phyloP scores from a whole-genome alignment of 768 basidiomycete species.

The Leccinum obscurum region DNA sequence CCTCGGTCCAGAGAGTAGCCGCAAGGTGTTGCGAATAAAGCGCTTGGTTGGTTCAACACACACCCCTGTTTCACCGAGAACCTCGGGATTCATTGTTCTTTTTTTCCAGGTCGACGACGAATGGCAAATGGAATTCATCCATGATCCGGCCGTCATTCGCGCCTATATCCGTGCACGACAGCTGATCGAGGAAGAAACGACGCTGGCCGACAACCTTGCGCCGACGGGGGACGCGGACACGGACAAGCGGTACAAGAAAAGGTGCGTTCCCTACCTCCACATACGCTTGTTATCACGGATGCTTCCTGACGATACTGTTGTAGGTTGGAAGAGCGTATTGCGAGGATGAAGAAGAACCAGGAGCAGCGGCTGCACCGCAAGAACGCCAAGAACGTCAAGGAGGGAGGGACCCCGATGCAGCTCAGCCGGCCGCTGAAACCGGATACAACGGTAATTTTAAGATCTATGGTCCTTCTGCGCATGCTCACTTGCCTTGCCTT shows the following conservation, averaged over 20 bases:
- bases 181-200: slow-evolving; percentile 82
- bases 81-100: slow-evolving; percentile 2
- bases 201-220: slow-evolving; percentile 80
- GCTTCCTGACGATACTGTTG: slow-evolving; percentile 1
- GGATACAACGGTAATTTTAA: slow-evolving; percentile 72
- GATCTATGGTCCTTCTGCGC: not conserved
- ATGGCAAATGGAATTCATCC: slow-evolving; percentile 88
- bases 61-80: not conserved
- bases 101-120: slow-evolving; percentile 69
- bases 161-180: slow-evolving; percentile 89
- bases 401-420: slow-evolving; percentile 82
- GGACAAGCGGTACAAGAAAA: slow-evolving; percentile 86
- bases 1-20: slow-evolving; percentile 67
- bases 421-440: slow-evolving; percentile 84
- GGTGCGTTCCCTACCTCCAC: slow-evolving; percentile 46
- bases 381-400: slow-evolving; percentile 92
- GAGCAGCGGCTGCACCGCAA: slow-evolving; percentile 91
- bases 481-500: slow-evolving; percentile 10
- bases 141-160: slow-evolving; percentile 88
- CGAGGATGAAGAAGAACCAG: slow-evolving; percentile 97
- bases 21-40: slow-evolving; percentile 81
- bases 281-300: not conserved
- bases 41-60: slow-evolving; percentile 59
- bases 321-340: slow-evolving; percentile 91
- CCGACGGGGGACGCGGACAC: slow-evolving; percentile 93